Percentiles rank a stretch among this genome's conserved stretches.
These are phyloP conservation scores for Nothophaeocryptopus gaeumannii DNA, from an alignment of 2,329 filamentous ascomycete genomes.

Conservation along the genomic window DNA sequence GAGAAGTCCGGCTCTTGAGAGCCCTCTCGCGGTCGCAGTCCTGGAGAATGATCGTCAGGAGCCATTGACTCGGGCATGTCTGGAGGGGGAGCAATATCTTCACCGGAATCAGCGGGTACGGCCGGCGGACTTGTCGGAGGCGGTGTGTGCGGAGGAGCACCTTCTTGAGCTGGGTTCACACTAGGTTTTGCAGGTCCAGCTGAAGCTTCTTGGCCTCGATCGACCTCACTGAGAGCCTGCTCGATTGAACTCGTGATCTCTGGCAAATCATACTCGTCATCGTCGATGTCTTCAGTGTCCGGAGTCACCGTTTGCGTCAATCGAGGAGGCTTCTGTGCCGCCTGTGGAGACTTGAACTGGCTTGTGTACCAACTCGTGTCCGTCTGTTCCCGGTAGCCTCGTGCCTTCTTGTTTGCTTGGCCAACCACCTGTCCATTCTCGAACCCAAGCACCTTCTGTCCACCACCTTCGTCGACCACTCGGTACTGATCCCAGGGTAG, in stretches of 20 bases:
- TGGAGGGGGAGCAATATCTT: not conserved
- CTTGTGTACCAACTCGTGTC: constrained; percentile 78
- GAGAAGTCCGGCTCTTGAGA: constrained; percentile 36
- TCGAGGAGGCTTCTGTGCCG: constrained; percentile 14
- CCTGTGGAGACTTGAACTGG: constrained; percentile 51
- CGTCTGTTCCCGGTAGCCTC: constrained; percentile 77
- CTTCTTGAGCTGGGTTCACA: not conserved
- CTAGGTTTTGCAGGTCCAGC: not conserved
- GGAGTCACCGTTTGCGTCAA: constrained; percentile 34
- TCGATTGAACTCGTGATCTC: constrained; percentile 37
- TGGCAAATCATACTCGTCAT: constrained; percentile 30
- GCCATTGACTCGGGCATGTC: not conserved
- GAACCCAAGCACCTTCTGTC: constrained; percentile 73
- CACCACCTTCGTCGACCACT: constrained; percentile 77
- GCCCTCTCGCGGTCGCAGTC: constrained; percentile 28
- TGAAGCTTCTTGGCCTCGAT: constrained; percentile 1
- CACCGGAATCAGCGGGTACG: constrained; percentile 5
- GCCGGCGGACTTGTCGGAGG: constrained; percentile 17
- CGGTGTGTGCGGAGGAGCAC: constrained; percentile 17
- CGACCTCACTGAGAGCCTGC: constrained; percentile 27
- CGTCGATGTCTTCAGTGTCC: constrained; percentile 31
- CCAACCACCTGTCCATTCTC: constrained; percentile 62
- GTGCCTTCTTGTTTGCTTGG: constrained; percentile 58
- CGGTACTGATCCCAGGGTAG: constrained; percentile 84
- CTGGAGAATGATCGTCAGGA: not conserved